Evolutionary conservation across 805 yeast genomes (phyloP).

Genomic region (Kazachstania bromeliacearum): DNA sequence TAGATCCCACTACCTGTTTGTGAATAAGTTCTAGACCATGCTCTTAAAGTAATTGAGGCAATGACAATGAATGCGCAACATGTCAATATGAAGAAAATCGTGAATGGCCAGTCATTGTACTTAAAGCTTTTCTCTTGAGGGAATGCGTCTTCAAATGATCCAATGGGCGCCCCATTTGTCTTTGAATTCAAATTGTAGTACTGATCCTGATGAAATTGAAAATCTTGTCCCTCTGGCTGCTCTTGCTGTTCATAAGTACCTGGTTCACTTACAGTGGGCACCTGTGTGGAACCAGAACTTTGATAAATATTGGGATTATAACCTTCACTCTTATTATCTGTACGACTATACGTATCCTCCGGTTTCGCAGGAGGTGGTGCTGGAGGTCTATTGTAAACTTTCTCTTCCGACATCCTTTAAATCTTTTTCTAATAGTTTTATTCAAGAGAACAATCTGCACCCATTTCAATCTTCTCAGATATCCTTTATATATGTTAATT

Average conservation of each 20-base stretch:
- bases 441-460: too few relatives aligned
- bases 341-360: background rate
- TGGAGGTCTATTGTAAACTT: conserved; percentile 10
- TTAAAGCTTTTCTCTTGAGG: conserved; percentile 44
- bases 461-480: too few relatives aligned
- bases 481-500: too few relatives aligned
- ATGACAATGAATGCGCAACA: conserved; percentile 61
- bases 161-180: conserved; percentile 32
- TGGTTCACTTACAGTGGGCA: too few relatives aligned
- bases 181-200: conserved; percentile 26
- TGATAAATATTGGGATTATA: too few relatives aligned
- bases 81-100: conserved; percentile 41
- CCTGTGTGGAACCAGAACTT: background rate
- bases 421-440: background rate
- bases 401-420: conserved; percentile 3
- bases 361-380: conserved; percentile 15
- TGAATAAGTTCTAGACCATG: conserved; percentile 47
- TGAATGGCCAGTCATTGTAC: conserved; percentile 65
- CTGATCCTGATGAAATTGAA: conserved; percentile 20
- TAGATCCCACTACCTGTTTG: conserved; percentile 59
- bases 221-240: conserved; percentile 9
- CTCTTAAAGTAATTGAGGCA: conserved; percentile 58
- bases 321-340: conserved; percentile 1
- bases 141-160: conserved; percentile 59
- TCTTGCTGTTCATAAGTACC: background rate